Evolutionary conservation across 2,329 filamentous ascomycete genomes (phyloP), one percentile per base, ranked within the genome.

Genomic region (Penicillium sclerotigenum): DNA sequence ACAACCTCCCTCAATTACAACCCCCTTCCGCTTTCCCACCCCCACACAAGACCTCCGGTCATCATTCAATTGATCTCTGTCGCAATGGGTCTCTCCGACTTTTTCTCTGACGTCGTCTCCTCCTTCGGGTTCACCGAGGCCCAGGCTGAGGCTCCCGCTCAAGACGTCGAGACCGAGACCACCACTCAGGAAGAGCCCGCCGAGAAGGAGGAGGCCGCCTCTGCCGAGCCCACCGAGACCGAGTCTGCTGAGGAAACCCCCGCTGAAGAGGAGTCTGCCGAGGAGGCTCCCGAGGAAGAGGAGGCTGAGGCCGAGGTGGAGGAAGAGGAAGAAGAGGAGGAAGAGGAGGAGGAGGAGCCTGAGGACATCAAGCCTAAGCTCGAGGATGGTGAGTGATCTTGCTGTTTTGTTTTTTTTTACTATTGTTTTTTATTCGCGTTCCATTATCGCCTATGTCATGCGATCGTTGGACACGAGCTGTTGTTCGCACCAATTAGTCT

Each of bases 291-390:
- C 20, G 81, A 83, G 80, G 45, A 77, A 75, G 83, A 80, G 41
- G 78, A 77, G 38, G 81, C 77, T 9, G 79, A 77, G 38, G 81
- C 80, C 22, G 81, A 82, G 18, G 84, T 87, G 41, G 88, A 87
- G 26, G 87, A 88, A 41, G 87, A 88, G 34, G 87, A 91, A 20
- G 89, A 92, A 58, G 90, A 94, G 6, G 36, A 38, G 90, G n/a
- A n/a, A n/a, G n/a, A 93, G 60, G 88, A 92, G 59, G 87, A 91
- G 59, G 88, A 91, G 63, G 90, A 94, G 80, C 80, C 84, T 60
- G 86, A 88, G 67, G 93, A 97, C 75, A 86, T 88, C 68, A 95
- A 96, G 84, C 90, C 92, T 60, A 84, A 85, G 76, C 79, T 97
- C 60, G 89, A 96, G 79, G 91, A 96, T 85, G 91, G 94, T 97